Percentiles rank a stretch among this genome's conserved stretches.
Conservation (phyloP, 2,329 filamentous ascomycete species). For the Talaromyces sp. region DNA sequence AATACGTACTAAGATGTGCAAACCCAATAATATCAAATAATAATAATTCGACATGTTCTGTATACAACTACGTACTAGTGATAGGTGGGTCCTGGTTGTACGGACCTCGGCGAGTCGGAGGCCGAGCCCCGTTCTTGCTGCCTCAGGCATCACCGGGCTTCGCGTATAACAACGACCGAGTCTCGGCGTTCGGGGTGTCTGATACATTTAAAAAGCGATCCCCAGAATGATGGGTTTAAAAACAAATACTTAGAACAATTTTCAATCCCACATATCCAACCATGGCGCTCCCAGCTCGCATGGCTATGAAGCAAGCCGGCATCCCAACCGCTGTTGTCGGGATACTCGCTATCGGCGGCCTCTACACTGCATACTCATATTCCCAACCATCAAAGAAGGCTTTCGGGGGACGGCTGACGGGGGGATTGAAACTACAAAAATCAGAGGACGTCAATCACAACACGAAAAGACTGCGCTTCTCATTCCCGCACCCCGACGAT, state of each 20-base stretch:
- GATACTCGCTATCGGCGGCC: background rate
- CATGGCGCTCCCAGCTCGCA: background rate
- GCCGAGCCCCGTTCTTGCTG: background rate
- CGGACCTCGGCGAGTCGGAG: background rate
- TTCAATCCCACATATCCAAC: background rate
- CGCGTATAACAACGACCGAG: background rate
- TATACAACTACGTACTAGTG: no score
- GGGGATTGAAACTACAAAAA: constrained; percentile 1
- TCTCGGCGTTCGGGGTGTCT: background rate
- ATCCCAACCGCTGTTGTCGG: constrained; percentile 2
- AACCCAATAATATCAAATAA: no score
- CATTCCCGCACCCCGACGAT: constrained; percentile 4
- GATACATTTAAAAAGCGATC: background rate
- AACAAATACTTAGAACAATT: background rate
- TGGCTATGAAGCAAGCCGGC: background rate
- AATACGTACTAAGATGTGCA: no score
- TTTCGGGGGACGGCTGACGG: background rate
- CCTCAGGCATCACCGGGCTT: background rate
- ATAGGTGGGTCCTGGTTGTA: background rate
- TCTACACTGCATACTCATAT: constrained; percentile 7
- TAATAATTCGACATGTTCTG: no score
- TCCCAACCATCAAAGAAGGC: background rate
- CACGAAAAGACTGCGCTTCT: constrained; percentile 9
- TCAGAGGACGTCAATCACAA: constrained; percentile 9
- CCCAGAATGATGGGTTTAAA: no score